phyloP scores from a whole-genome alignment of 176 grass and related monocot species.

The Lolium perenne region DNA sequence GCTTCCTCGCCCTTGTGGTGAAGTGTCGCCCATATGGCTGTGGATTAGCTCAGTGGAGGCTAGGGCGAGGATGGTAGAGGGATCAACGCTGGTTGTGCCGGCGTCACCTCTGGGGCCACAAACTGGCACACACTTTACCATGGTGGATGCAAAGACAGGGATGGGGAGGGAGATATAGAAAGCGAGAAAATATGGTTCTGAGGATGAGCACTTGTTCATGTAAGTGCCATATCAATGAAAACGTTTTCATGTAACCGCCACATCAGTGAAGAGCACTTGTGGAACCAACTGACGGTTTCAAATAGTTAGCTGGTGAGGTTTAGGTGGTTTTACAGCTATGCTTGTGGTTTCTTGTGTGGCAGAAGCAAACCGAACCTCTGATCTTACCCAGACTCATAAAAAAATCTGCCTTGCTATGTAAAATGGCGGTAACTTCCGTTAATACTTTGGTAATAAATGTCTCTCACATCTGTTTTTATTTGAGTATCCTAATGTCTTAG shows the following conservation, averaged over 20 bases:
- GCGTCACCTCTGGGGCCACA: background rate
- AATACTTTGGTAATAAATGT: background rate
- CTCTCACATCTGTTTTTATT: constrained; percentile 4
- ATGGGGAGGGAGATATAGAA: background rate
- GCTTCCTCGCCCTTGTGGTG: background rate
- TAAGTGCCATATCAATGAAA: background rate
- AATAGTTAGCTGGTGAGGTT: background rate
- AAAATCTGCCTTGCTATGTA: background rate
- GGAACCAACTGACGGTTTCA: background rate
- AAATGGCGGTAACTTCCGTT: background rate
- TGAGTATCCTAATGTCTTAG: constrained; percentile 3
- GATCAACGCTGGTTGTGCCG: constrained; percentile 10
- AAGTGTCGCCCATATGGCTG: background rate
- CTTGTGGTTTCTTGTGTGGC: constrained; percentile 2
- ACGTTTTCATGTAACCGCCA: background rate
- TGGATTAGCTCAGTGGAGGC: constrained; percentile 3
- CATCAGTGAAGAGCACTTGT: constrained; percentile 11
- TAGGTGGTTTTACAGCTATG: background rate
- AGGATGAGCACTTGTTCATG: background rate
- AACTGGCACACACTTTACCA: background rate
- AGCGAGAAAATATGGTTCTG: constrained; percentile 5
- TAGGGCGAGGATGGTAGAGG: background rate
- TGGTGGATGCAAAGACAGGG: background rate
- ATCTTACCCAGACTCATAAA: no score
- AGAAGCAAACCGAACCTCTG: no score